phyloP scores from a whole-genome alignment of 768 basidiomycete species.

The Coprinopsis cinerea region DNA sequence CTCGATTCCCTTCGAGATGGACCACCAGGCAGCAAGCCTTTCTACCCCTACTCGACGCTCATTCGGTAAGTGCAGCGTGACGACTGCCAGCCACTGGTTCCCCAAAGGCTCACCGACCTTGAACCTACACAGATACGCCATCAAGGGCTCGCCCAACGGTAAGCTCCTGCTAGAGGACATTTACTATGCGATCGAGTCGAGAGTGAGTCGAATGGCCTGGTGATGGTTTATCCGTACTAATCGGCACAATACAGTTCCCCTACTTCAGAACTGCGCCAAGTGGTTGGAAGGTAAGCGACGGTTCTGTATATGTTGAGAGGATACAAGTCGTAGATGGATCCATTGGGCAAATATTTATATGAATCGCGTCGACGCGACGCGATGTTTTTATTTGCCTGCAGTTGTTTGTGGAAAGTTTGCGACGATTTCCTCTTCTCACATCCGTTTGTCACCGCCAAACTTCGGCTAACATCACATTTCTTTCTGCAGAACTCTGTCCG shows the following conservation, averaged over 20 bases:
- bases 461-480: conserved; percentile 20
- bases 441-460: conserved; percentile 19
- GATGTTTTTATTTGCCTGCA: conserved; percentile 62
- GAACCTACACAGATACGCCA: conserved; percentile 60
- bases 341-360: conserved; percentile 11
- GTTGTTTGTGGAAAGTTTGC: conserved; percentile 45
- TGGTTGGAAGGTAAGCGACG: conserved; percentile 79
- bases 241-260: conserved; percentile 54
- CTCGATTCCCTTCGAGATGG: conserved; percentile 84
- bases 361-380: conserved; percentile 29
- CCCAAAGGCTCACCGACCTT: conserved; percentile 9
- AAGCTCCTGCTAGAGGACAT: conserved; percentile 84
- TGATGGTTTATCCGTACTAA: conserved; percentile 13
- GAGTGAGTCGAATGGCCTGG: conserved; percentile 43
- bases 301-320: conserved; percentile 2
- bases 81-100: neutral
- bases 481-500: conserved; percentile 75
- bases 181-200: conserved; percentile 86
- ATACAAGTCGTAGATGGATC: neutral
- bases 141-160: conserved; percentile 86
- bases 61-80: conserved; percentile 64
- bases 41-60: conserved; percentile 87
- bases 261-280: conserved; percentile 83
- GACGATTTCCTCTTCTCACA: conserved; percentile 22
- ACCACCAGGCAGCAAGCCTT: conserved; percentile 84